A percentile compares a stretch with the other conserved stretches of the same genome.
Conservation (phyloP, 2,329 filamentous ascomycete species). For the Alternaria dauci region DNA sequence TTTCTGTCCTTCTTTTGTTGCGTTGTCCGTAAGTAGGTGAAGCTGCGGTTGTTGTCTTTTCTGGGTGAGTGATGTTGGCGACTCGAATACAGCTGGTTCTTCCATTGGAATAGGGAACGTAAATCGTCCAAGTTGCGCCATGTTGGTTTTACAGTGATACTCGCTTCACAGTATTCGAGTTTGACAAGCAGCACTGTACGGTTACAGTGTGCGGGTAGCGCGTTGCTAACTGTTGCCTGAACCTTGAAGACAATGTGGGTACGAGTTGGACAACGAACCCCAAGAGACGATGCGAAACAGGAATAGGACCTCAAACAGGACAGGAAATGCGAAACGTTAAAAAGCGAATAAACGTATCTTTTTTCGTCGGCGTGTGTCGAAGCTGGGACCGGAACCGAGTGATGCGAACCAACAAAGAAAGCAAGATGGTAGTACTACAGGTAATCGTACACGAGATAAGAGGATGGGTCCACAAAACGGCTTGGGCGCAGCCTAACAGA, state of each 20-base stretch:
- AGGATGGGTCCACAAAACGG: slow-evolving; percentile 13
- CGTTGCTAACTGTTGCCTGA: slow-evolving; percentile 19
- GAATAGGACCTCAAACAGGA: slow-evolving; percentile 9
- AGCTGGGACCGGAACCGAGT: slow-evolving; percentile 12
- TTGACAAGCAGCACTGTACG: slow-evolving; percentile 17
- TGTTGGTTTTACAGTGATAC: slow-evolving; percentile 10
- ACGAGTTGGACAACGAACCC: slow-evolving; percentile 18
- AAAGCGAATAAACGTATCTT: not conserved
- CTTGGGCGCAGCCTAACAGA: slow-evolving; percentile 19
- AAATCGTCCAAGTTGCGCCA: slow-evolving; percentile 23
- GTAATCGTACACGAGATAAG: slow-evolving; percentile 25
- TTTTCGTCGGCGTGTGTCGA: slow-evolving; percentile 4
- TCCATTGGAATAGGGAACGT: slow-evolving; percentile 12
- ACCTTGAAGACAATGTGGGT: slow-evolving; percentile 26
- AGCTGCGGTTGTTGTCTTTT: slow-evolving; percentile 25
- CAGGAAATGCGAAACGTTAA: not conserved
- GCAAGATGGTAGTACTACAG: slow-evolving; percentile 24
- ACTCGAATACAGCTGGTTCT: not conserved
- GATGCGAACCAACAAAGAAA: slow-evolving; percentile 16
- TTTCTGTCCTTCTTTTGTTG: slow-evolving; percentile 14
- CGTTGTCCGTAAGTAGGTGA: slow-evolving; percentile 17
- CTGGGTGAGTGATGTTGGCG: slow-evolving; percentile 1
- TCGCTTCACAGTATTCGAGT: slow-evolving; percentile 17
- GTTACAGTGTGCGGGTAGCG: slow-evolving; percentile 17
- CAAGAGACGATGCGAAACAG: slow-evolving; percentile 18